Evolutionary conservation across 805 yeast genomes (phyloP), one percentile per base, ranked within the genome.

Genomic region (Starmerella geochares): DNA sequence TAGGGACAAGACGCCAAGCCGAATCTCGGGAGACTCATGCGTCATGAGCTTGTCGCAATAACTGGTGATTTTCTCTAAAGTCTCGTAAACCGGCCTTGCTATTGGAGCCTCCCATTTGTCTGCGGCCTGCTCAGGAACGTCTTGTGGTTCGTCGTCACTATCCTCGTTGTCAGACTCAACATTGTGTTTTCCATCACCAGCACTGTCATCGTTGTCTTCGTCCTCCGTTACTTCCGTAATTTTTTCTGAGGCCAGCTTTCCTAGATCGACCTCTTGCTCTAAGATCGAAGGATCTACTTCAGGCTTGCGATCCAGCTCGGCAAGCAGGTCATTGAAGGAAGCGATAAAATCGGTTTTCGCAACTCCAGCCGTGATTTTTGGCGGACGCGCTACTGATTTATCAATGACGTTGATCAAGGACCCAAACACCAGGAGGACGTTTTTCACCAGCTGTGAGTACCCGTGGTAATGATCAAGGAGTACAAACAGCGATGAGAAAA

Each of bases 381-480:
- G 2, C 3, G 44, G 24, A 27, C 8, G 21, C 4, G 17, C 19
- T 1, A 23, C 8, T 19, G 40, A 28, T 28, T 41, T 31, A 3
- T 17, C 37, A 9, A 50, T 20, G 2, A 54, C 57, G 29, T 10
- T 9, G 2, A 35, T 32, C 7, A 54, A 27, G 3, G 58, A 54
- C 2, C 42, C 46, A 31, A 88, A 86, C 0, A 86, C 81, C 2
- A 72, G 65, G 54, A 87, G 83, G 52, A 86, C 80, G 1, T 86
- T 85, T 51, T 80, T 80, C 48, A 85, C 80, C 16, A 92, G 67
- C 14, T 72, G 69, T 1, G 79, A 68, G 63, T 90, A 90, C 0
- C 90, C 94, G 65, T 88, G 95, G 60, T 82, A 90, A 47, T 79
- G 71, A 65, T 90, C 97, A 45, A 90, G 70, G 31, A 88, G 67